Evolutionary conservation across 2,329 filamentous ascomycete genomes (phyloP).

Genomic region (Pestalotiopsis sp.): DNA sequence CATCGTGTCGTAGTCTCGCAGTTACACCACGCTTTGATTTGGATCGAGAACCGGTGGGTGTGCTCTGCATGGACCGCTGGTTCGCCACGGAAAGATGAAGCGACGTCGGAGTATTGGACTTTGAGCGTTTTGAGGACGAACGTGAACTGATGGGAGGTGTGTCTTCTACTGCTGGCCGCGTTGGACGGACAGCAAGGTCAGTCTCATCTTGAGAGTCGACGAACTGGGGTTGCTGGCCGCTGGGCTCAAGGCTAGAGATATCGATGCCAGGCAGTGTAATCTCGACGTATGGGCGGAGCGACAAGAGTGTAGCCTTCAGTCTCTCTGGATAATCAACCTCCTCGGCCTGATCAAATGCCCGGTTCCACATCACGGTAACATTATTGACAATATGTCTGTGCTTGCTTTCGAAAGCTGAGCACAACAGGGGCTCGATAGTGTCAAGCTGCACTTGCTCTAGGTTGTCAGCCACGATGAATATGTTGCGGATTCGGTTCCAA

Average conservation of each 20-base stretch:
- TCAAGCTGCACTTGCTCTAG: constrained; percentile 49
- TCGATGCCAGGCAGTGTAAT: constrained; percentile 49
- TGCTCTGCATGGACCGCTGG: constrained; percentile 26
- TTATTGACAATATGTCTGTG: constrained; percentile 57
- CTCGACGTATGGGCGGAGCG: constrained; percentile 57
- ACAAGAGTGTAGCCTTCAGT: constrained; percentile 65
- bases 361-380: constrained; percentile 67
- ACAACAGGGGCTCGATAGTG: constrained; percentile 57
- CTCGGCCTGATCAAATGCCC: constrained; percentile 63
- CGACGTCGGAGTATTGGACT: constrained; percentile 35
- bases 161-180: constrained; percentile 19
- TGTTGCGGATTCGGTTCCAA: constrained; percentile 52
- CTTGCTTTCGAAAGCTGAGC: constrained; percentile 60
- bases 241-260: constrained; percentile 38
- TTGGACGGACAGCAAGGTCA: constrained; percentile 29
- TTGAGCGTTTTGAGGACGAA: constrained; percentile 29
- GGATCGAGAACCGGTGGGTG: constrained; percentile 27
- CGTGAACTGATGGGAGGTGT: constrained; percentile 22
- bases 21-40: constrained; percentile 44
- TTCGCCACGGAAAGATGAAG: constrained; percentile 35
- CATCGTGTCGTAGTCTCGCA: constrained; percentile 70
- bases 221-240: constrained; percentile 44
- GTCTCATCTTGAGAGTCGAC: constrained; percentile 52
- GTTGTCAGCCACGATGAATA: constrained; percentile 38
- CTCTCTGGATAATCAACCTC: constrained; percentile 65